Evolutionary conservation across 768 basidiomycete species (phyloP), one percentile per base, ranked within the genome.

Genomic region (Trametes cinnabarina): DNA sequence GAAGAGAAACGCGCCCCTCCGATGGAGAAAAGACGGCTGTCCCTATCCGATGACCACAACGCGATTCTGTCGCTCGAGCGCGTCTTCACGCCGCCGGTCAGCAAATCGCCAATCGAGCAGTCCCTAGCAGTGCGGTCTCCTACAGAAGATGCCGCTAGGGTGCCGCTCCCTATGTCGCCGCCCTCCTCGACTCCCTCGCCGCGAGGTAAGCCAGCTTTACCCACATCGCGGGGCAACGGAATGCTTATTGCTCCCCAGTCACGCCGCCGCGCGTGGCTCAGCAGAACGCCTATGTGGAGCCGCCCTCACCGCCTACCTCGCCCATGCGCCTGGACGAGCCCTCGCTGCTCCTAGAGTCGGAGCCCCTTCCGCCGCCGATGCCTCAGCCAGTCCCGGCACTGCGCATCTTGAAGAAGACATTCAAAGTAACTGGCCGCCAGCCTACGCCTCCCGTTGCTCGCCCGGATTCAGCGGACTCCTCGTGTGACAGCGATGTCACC

Each of bases 351-450:
- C 58, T 57, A 2, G 61, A 57, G 47, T 37, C 51, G 17, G 43
- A 48, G 22, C 50, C 47, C 25, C 49, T 47, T 9, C 55, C 57
- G 6, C 47, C 59, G 20, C 28, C 55, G n/a, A 51, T 61, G 32
- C 48, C 65, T 40, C 58, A 61, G 4, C 60, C 66, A 4, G 59
- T 68, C 9, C 71, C 69, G 4, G 69, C 68, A 12, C 61, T 70
- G 12, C 66, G 70, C 11, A 68, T 70, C 26, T 53, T 67, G 12
- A 68, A 69, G 57, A 73, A 72, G 57, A 64, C 68, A 4, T 66
- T 64, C 48, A 67, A 67, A 47, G 11, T 62, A 10, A 66, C 66
- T 32, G 59, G 65, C 17, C 66, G 51, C 15, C 34, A 34, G 39
- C 41, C 66, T 19, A 37, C 22, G 17, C 41, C 20, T 14, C 34